Evolutionary conservation across 306 rosid species (phyloP).

Genomic region (Corylus avellana): DNA sequence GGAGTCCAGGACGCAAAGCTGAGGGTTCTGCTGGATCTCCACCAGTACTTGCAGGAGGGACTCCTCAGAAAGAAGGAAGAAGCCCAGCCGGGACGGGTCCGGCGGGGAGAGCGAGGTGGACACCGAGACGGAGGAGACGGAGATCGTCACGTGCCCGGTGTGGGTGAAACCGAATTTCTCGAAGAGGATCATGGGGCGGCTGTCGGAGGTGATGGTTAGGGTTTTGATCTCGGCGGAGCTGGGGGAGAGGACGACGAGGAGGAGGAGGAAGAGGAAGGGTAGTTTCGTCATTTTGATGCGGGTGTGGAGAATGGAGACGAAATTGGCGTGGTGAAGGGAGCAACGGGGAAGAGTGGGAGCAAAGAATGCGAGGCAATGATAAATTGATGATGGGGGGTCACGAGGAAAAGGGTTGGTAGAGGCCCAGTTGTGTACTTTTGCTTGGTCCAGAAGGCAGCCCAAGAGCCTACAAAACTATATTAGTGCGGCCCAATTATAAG

Average conservation of each 20-base stretch:
- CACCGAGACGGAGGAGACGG: slow-evolving; percentile 56
- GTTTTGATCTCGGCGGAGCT: slow-evolving; percentile 77
- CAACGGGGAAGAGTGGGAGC: not conserved
- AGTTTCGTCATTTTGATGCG: slow-evolving; percentile 38
- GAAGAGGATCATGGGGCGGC: slow-evolving; percentile 73
- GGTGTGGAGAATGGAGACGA: not conserved
- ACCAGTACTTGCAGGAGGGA: slow-evolving; percentile 73
- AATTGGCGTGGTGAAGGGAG: not conserved
- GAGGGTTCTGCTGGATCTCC: slow-evolving; percentile 79
- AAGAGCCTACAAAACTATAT: no score
- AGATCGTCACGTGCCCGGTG: slow-evolving; percentile 59
- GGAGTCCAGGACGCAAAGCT: slow-evolving; percentile 73
- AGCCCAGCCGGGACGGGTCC: slow-evolving; percentile 64
- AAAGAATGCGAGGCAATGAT: slow-evolving; percentile 2
- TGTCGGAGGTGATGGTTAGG: slow-evolving; percentile 63
- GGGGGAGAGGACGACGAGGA: slow-evolving; percentile 28
- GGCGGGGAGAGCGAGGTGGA: slow-evolving; percentile 15
- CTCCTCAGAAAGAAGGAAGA: slow-evolving; percentile 85
- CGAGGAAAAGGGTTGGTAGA: no score
- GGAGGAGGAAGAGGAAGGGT: slow-evolving; percentile 35
- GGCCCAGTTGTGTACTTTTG: no score
- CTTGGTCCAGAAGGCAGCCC: no score
- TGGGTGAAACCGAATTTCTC: slow-evolving; percentile 93
- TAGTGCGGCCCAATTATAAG: no score
- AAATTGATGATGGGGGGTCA: no score